Conservation (phyloP, 768 basidiomycete species). For the Suillus discolor region DNA sequence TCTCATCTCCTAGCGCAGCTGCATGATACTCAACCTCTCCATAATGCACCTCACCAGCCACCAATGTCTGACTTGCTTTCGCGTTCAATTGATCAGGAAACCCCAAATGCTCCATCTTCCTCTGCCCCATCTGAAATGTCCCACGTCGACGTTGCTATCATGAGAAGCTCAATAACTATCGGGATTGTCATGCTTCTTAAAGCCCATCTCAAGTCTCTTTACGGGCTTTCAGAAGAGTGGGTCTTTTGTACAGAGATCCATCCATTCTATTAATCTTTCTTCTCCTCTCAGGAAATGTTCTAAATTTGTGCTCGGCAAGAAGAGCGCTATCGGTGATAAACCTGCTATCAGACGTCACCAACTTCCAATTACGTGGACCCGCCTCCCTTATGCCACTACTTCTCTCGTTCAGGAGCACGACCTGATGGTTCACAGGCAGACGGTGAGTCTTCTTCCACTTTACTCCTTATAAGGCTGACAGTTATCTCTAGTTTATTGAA, state of each 20-base stretch:
- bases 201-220: conserved; percentile 79
- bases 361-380: conserved; percentile 68
- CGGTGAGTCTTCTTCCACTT: conserved; percentile 48
- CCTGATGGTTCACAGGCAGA: conserved; percentile 57
- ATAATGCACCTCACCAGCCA: conserved; percentile 12
- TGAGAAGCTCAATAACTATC: conserved; percentile 74
- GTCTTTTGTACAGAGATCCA: conserved; percentile 30
- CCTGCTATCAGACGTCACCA: conserved; percentile 66
- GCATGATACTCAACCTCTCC: conserved; percentile 34
- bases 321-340: conserved; percentile 86
- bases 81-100: conserved; percentile 10
- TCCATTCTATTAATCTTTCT: neutral
- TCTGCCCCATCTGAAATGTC: conserved; percentile 1
- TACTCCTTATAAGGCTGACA: conserved; percentile 4
- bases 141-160: conserved; percentile 31
- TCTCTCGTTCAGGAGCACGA: conserved; percentile 68
- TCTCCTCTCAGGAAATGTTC: conserved; percentile 73
- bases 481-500: conserved; percentile 57
- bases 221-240: conserved; percentile 90
- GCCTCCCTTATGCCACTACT: conserved; percentile 65
- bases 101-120: neutral
- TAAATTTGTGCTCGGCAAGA: conserved; percentile 88
- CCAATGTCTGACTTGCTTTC: neutral
- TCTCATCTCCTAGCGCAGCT: conserved; percentile 68
- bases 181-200: conserved; percentile 89